Percentiles rank a stretch among this genome's conserved stretches.
phyloP scores from a whole-genome alignment of 1,139 yeast genomes.

The Saccharomycopsis hybrid region DNA sequence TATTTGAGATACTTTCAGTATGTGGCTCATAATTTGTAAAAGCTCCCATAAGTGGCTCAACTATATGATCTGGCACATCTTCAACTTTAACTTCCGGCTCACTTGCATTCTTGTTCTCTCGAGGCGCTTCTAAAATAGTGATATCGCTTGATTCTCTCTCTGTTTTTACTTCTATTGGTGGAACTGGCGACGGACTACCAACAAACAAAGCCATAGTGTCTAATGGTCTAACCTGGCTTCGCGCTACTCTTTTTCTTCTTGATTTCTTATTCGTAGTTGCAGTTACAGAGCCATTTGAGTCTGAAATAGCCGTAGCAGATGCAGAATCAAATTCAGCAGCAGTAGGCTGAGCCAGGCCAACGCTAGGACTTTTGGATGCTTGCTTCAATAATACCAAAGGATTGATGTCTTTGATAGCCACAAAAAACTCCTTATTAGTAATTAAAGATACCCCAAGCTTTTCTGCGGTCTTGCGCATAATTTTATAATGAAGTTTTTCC shows the following conservation, averaged over 20 bases:
- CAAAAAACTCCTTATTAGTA: constrained; percentile 14
- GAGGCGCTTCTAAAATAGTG: background rate
- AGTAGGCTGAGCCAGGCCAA: no score
- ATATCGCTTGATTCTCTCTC: background rate
- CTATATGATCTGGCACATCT: background rate
- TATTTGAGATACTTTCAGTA: background rate
- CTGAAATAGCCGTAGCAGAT: no score
- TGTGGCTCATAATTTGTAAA: background rate
- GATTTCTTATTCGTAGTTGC: no score
- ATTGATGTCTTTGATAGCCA: constrained; percentile 1
- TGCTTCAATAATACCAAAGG: no score
- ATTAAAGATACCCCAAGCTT: constrained; percentile 2
- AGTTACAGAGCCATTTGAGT: no score
- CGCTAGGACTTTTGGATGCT: no score
- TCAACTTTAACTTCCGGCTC: background rate
- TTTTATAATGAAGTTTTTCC: constrained; percentile 6
- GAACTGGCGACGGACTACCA: background rate
- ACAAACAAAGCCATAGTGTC: background rate
- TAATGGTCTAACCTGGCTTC: background rate
- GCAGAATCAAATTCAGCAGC: no score
- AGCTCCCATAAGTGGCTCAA: background rate
- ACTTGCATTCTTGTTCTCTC: background rate
- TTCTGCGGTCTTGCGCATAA: constrained; percentile 6
- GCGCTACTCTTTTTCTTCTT: background rate
- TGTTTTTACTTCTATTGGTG: background rate